Evolutionary conservation across 2,329 filamentous ascomycete species (phyloP).

Genomic region (Blastomyces gilchristii): DNA sequence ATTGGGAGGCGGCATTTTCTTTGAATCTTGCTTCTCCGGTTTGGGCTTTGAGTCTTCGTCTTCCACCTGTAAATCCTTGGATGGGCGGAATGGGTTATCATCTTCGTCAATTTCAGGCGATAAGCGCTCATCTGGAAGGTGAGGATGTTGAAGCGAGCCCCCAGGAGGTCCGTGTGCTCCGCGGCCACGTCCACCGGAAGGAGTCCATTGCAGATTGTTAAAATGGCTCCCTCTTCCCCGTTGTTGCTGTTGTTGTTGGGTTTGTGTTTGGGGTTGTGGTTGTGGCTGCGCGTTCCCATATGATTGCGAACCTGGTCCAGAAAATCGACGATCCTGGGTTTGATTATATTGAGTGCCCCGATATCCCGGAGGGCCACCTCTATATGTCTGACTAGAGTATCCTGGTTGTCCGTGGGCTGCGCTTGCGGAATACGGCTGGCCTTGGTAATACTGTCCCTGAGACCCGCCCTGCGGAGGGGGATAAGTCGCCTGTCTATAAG

Average conservation of each 20-base stretch:
- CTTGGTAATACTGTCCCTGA: slow-evolving; percentile 47
- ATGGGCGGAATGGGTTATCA: slow-evolving; percentile 52
- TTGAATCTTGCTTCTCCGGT: slow-evolving; percentile 27
- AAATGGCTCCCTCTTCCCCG: slow-evolving; percentile 51
- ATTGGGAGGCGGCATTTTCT: slow-evolving; percentile 47
- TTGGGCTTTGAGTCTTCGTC: slow-evolving; percentile 47
- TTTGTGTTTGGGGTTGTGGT: neutral
- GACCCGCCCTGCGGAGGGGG: slow-evolving; percentile 42
- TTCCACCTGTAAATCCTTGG: slow-evolving; percentile 56
- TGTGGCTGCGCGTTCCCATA: slow-evolving; percentile 28
- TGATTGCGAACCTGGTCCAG: slow-evolving; percentile 38
- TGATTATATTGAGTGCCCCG: slow-evolving; percentile 49
- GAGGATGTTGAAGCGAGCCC: slow-evolving; percentile 22
- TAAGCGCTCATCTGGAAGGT: slow-evolving; percentile 26
- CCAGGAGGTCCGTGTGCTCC: slow-evolving; percentile 27
- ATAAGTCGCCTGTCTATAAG: slow-evolving; percentile 49
- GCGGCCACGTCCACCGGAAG: slow-evolving; percentile 44
- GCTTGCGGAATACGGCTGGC: slow-evolving; percentile 44
- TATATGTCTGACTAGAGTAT: slow-evolving; percentile 38
- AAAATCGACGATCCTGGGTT: slow-evolving; percentile 36
- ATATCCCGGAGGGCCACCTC: slow-evolving; percentile 47
- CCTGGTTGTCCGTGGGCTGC: slow-evolving; percentile 49
- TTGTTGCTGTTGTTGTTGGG: slow-evolving; percentile 16
- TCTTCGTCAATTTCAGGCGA: slow-evolving; percentile 40
- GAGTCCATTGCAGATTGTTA: slow-evolving; percentile 63